phyloP scores from a whole-genome alignment of 2,329 filamentous ascomycete species.

The Helotiales sp. region DNA sequence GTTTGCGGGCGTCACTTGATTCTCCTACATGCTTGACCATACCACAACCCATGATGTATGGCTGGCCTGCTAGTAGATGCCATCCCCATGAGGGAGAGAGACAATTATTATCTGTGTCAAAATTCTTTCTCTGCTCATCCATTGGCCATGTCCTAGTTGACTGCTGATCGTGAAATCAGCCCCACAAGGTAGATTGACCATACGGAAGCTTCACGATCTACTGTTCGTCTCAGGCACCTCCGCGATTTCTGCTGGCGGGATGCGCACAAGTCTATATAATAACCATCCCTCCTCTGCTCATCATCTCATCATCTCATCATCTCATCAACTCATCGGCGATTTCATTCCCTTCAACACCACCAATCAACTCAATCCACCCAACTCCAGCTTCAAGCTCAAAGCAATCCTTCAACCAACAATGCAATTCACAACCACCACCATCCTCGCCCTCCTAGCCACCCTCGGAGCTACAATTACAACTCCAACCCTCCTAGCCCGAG shows the following conservation, averaged over 20 bases:
- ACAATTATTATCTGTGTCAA: neutral
- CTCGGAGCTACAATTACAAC: conserved; percentile 12
- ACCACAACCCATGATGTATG: neutral
- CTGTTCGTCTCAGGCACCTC: neutral
- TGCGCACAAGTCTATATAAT: neutral
- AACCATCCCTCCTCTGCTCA: neutral
- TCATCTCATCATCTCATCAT: neutral
- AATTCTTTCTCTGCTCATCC: neutral
- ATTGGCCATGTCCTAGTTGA: neutral
- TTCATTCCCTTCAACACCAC: neutral
- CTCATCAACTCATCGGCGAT: neutral
- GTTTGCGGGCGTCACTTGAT: neutral
- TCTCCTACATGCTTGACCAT: neutral
- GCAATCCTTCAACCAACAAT: neutral
- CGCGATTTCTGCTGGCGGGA: neutral
- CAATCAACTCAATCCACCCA: neutral
- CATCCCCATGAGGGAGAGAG: neutral
- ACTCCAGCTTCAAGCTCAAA: neutral
- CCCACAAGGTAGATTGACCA: neutral
- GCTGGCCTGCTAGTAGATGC: neutral
- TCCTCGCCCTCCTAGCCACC: conserved; percentile 13
- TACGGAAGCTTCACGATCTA: neutral
- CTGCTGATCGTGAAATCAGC: neutral
- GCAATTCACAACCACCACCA: neutral
- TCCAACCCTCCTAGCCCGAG: conserved; percentile 8